These are phyloP conservation scores for Cercospora janseana DNA, from an alignment of 2,329 filamentous ascomycete genomes.

Conservation along the genomic window DNA sequence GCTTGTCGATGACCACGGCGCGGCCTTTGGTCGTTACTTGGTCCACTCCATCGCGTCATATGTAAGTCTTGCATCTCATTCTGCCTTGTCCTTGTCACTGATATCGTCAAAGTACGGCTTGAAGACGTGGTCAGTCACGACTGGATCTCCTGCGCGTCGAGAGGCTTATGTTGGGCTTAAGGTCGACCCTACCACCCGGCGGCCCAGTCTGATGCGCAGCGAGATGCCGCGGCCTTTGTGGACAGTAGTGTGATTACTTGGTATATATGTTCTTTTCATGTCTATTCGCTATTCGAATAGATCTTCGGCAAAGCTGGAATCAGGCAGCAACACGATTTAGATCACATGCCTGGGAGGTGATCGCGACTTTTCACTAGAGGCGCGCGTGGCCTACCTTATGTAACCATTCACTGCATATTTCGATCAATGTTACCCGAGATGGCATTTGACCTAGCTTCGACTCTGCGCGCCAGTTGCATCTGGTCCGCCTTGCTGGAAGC, in stretches of 20 bases:
- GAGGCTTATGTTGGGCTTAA: slow-evolving; percentile 81
- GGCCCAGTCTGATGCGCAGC: slow-evolving; percentile 35
- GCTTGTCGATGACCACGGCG: slow-evolving; percentile 69
- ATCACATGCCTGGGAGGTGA: neutral
- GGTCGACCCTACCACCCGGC: slow-evolving; percentile 41
- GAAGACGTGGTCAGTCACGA: slow-evolving; percentile 74
- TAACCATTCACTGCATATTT: too few species aligned
- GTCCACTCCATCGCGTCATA: slow-evolving; percentile 90
- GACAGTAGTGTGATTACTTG: slow-evolving; percentile 48
- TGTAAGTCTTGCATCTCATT: slow-evolving; percentile 26
- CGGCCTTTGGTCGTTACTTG: slow-evolving; percentile 86
- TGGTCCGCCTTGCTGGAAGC: too few species aligned
- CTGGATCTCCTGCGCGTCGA: slow-evolving; percentile 66
- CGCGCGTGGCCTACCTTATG: too few species aligned
- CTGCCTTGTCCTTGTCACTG: neutral
- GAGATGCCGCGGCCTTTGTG: slow-evolving; percentile 62
- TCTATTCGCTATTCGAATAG: slow-evolving; percentile 1
- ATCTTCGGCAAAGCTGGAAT: neutral
- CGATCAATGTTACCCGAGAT: too few species aligned
- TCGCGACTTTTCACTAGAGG: neutral
- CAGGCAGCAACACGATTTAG: slow-evolving; percentile 16
- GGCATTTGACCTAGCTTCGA: too few species aligned
- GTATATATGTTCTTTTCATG: neutral
- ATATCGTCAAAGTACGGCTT: slow-evolving; percentile 64
- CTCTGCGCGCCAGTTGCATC: too few species aligned